Evolutionary conservation across 805 yeast species (phyloP), one percentile per base, ranked within the genome.

Genomic region (Spathaspora gorwiae): DNA sequence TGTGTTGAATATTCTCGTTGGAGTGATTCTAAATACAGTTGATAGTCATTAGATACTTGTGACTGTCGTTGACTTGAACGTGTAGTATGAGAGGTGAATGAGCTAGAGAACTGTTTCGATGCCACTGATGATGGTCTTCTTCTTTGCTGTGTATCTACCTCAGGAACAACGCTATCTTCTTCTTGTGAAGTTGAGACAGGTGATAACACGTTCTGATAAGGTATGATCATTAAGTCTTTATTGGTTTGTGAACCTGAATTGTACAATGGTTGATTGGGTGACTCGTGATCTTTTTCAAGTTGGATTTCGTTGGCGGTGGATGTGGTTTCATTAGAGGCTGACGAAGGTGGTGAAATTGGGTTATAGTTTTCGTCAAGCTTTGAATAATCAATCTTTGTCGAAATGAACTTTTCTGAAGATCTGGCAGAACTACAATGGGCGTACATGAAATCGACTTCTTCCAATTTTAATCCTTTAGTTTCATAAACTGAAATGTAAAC

Each of bases 361-460:
- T 47, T 44, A 42, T 47, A 47, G 33, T 47, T 34, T 34, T 11
- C 35, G 35, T 47, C 50, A 29, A 47, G 27, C 32, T 30, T 38
- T 2, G 43, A 26, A 52, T 65, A 63, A 43, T 65, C 65, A 42
- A 70, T 59, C 47, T 64, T 68, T 10, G 65, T 58, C 7, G 73
- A 64, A 39, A 61, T 57, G 67, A 80, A 82, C 27, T 63, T 59
- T 10, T 64, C 51, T 0, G 88, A 81, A 9, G 61, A 62, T 13
- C 76, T 61, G 1, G 90, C 84, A 56, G 60, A 75, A 36, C 75
- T 65, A 54, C 90, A 82, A 32, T 72, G 70, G 42, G 76, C 73
- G 59, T 83, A 87, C 69, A 87, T 70, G 50, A 80, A 87, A 66
- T 88, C 90, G 43, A 88, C 83, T 53, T 88, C 89, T 64, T 88